Conservation (phyloP, 345 rosid species). For the Sisymbrium altissimum region DNA sequence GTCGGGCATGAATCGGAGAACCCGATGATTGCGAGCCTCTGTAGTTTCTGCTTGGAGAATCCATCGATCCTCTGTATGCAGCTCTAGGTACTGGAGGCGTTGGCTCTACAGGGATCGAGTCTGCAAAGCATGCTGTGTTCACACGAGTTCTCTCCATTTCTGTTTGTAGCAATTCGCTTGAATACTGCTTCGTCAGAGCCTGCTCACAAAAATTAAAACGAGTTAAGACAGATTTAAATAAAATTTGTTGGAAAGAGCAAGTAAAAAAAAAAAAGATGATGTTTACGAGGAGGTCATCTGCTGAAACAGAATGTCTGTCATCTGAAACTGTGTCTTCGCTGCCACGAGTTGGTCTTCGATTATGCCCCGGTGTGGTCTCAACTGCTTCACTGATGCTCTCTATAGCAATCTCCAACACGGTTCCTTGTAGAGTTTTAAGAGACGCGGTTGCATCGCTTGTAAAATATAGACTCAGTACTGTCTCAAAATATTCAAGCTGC, state of each 20-base stretch:
- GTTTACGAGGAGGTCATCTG: conserved; percentile 91
- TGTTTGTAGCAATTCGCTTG: conserved; percentile 69
- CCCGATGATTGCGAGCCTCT: conserved; percentile 43
- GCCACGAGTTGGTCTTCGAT: conserved; percentile 84
- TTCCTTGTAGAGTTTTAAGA: conserved; percentile 77
- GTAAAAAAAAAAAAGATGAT: conserved; percentile 3
- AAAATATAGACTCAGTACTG: conserved; percentile 70
- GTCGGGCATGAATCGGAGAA: conserved; percentile 59
- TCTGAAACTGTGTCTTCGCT: conserved; percentile 87
- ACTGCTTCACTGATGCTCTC: conserved; percentile 64
- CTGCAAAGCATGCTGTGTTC: conserved; percentile 85
- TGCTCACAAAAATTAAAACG: conserved; percentile 8
- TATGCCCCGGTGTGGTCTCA: conserved; percentile 66
- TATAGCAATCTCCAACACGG: conserved; percentile 80
- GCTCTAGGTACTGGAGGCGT: conserved; percentile 64
- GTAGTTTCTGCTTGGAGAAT: conserved; percentile 60
- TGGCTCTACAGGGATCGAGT: conserved; percentile 59
- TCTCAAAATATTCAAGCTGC: conserved; percentile 98
- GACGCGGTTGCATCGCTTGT: conserved; percentile 81
- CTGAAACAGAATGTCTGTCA: conserved; percentile 79
- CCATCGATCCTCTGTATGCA: conserved; percentile 62
- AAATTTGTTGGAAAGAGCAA: not conserved
- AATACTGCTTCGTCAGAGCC: conserved; percentile 84
- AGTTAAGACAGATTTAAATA: not conserved
- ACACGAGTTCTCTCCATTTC: conserved; percentile 93